Evolutionary conservation across 2,329 filamentous ascomycete genomes (phyloP), one percentile per base, ranked within the genome.

Genomic region (Curvularia hawaiiensis): DNA sequence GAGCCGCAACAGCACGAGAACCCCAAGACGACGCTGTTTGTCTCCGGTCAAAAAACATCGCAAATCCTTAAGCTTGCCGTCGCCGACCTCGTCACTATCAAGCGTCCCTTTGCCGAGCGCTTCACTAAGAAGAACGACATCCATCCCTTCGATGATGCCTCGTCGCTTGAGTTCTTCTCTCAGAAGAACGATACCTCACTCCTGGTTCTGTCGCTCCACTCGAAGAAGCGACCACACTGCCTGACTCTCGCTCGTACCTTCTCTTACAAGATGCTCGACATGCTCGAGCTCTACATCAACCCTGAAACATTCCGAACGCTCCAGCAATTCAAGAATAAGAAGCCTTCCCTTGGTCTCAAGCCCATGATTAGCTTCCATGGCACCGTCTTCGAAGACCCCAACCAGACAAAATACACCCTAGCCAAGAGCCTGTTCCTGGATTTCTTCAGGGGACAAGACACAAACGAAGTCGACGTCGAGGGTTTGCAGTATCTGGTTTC

Each of bases 71-170:
- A 96, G 78, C 89, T 94, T 68, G 91, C 92, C 56, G 83, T 97
- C 61, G 89, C 87, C 66, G 95, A 97, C 70, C 85, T 99, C 55
- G 86, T 92, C 78, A 85, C 91, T 48, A 83, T 99, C 72, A 93
- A 94, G 69, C 88, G 90, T 71, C 92, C 93, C 2, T 84, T 94
- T 60, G 88, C 89, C 63, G 89, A 96, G 78, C 92, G 93, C 67
- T 97, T 99, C 81, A 91, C 88, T 79, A 99, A 98, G 85, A 98
- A 98, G 83, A 99, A 99, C 79, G 84, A 88, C 67, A 90, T 97
- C 69, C 92, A 95, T 78, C 95, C 95, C 2, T 99, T 99, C 78
- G 94, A 97, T 77, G 92, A 96, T 75, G 81, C 90, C 63, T 83
- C 89, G 28, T 94, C 90, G 52, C 85, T 98, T 65, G 92, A 97